A percentile compares a stretch with the other conserved stretches of the same genome.
Evolutionary conservation across 2,329 filamentous ascomycete genomes (phyloP).

Genomic region (Talaromyces atroroseus): DNA sequence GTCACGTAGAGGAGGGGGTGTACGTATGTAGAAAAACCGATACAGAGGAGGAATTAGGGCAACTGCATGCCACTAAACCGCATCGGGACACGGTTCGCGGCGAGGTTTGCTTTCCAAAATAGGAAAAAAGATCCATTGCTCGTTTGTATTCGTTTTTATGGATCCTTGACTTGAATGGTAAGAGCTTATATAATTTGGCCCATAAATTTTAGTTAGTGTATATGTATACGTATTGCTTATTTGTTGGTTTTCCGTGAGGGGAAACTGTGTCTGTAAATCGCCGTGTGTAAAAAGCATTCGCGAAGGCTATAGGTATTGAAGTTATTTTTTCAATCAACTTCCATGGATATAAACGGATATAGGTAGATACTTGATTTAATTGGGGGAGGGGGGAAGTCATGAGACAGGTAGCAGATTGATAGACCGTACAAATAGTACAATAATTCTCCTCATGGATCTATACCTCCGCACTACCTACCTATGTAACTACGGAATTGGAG

Average conservation of each 20-base stretch:
- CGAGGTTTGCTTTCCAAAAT: constrained; percentile 8
- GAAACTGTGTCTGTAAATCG: background rate
- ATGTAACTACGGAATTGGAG: background rate
- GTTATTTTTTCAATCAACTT: too few species aligned
- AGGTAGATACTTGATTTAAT: too few species aligned
- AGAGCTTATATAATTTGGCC: background rate
- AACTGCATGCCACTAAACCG: constrained; percentile 1
- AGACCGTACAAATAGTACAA: background rate
- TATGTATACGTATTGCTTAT: background rate
- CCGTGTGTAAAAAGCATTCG: too few species aligned
- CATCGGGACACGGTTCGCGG: constrained; percentile 5
- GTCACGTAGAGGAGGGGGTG: too few species aligned
- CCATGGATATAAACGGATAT: too few species aligned
- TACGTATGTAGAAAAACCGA: background rate
- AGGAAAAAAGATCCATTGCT: constrained; percentile 12
- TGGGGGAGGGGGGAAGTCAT: too few species aligned
- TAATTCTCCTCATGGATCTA: background rate
- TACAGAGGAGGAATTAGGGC: constrained; percentile 1
- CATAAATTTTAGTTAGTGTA: background rate
- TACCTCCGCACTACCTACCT: background rate
- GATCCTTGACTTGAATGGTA: background rate
- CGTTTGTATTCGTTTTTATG: background rate
- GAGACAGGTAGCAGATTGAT: background rate
- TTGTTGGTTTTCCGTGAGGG: background rate
- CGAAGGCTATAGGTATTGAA: too few species aligned